Base-by-base conservation (phyloP, 306 rosid species). In the Acacia melanoxylon region DNA sequence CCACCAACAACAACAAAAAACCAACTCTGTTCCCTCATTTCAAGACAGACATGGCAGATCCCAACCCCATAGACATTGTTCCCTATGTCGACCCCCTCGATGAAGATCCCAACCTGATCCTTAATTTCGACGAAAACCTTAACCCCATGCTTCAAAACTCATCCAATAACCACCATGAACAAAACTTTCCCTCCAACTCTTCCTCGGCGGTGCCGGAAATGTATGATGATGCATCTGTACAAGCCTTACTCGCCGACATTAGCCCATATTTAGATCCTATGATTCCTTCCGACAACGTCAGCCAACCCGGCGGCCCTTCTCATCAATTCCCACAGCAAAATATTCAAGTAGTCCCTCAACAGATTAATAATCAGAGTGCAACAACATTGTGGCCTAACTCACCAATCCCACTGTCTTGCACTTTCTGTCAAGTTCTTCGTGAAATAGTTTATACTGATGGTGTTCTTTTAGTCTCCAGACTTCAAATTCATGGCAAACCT, bases 381-480 rank as follows among this genome's bases (percentile, higher is more conserved):
- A 25, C 6, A 17, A 20, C 24, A 12, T 66, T 48, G 74, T 86
- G 91, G 89, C 94, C 93, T 6, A 46, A 52, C 0, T n/a, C 29
- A 10, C 82, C 85, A 1, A 2, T 22, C 3, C 97, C 91, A 4
- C 79, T 84, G 63, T 20, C 61, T 16, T 94, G 97, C 61, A 85
- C 83, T 81, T 84, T 85, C 56, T 92, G 98, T 85, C 85, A 76
- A 27, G 89, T 92, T 19, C 90, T 94, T 2, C 91, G 97, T 75
- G 91, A 88, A 85, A 84, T 91, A 5, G 35, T 84, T 83, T 89
- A 92, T 52, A 73, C 85, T 11, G 83, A 91, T 75, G 92, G 97
- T 40, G 31, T 29, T 25, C 5, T 35, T 25, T 9, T 17, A 35
- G 46, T 13, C 9, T 27, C 42, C 33, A 61, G 27, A 12, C 33